Percentiles rank a stretch among this genome's conserved stretches.
Evolutionary conservation across 371 early-diverging fungal genomes (phyloP).

Genomic region (Gilbertella persicaria): DNA sequence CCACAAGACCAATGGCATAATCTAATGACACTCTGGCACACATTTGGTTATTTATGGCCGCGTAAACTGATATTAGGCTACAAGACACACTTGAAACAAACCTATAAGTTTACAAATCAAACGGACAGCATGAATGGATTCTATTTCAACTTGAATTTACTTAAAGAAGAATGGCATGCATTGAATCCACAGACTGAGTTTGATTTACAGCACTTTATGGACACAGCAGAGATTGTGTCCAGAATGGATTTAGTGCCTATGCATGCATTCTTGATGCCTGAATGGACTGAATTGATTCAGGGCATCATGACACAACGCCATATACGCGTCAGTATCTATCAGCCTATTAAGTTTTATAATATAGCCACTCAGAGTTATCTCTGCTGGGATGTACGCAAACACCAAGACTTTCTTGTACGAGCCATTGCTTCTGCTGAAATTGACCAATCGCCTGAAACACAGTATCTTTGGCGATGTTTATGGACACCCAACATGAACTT

Average conservation of each 20-base stretch:
- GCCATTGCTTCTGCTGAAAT: conserved; percentile 6
- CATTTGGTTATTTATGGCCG: conserved; percentile 52
- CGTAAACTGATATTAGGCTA: conserved; percentile 34
- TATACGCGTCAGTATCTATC: conserved; percentile 27
- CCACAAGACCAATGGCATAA: conserved; percentile 24
- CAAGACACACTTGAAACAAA: conserved; percentile 1
- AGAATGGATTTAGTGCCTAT: conserved; percentile 30
- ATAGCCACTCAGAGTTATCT: conserved; percentile 34
- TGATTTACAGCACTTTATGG: conserved; percentile 2
- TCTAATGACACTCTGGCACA: conserved; percentile 32
- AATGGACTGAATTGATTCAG: conserved; percentile 18
- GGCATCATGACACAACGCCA: conserved; percentile 28
- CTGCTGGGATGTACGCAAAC: conserved; percentile 27
- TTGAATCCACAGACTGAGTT: background rate
- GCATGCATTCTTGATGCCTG: conserved; percentile 33
- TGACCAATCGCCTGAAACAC: conserved; percentile 5
- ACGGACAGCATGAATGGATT: conserved; percentile 8
- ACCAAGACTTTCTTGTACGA: conserved; percentile 8
- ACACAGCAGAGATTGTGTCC: conserved; percentile 6
- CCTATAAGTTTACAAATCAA: conserved; percentile 6
- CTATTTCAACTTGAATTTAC: background rate
- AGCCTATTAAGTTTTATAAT: conserved; percentile 39
- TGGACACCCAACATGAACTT: conserved; percentile 4
- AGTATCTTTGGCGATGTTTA: conserved; percentile 37
- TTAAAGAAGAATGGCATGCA: conserved; percentile 4